A percentile compares a stretch with the other conserved stretches of the same genome.
Evolutionary conservation across 1,139 yeast species (phyloP).

Genomic region (Saccharomyces hybrid): DNA sequence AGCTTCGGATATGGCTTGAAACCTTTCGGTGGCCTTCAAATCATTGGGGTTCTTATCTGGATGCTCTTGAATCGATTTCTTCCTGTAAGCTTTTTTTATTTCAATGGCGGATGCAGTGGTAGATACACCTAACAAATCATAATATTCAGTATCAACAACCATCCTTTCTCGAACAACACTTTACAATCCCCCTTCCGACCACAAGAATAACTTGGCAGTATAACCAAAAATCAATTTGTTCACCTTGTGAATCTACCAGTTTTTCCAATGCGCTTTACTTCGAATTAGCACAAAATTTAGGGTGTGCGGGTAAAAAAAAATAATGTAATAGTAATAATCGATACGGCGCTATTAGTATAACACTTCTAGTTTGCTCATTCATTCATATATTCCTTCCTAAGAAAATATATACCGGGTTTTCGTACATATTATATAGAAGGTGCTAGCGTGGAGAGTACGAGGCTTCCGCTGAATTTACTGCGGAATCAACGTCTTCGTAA

Average conservation of each 20-base stretch:
- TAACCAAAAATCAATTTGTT: background rate
- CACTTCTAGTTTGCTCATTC: background rate
- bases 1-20: slow-evolving; percentile 55
- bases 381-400: background rate
- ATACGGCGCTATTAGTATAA: background rate
- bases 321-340: no score
- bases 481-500: background rate
- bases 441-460: background rate
- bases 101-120: slow-evolving; percentile 68
- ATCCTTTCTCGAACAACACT: slow-evolving; percentile 30
- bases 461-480: background rate
- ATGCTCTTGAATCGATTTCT: slow-evolving; percentile 76
- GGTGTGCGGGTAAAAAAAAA: background rate
- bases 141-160: slow-evolving; percentile 86
- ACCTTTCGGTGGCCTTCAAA: slow-evolving; percentile 58
- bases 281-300: background rate
- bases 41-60: slow-evolving; percentile 46
- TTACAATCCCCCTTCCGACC: background rate
- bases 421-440: background rate
- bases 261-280: background rate
- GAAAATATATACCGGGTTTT: background rate
- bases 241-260: background rate
- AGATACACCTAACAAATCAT: slow-evolving; percentile 61
- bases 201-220: background rate
- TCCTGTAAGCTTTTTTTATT: slow-evolving; percentile 86